Percentiles rank a stretch among this genome's conserved stretches.
Conservation (phyloP, 495 filamentous ascomycete genomes). For the Pseudoneurospora amorphoporcata region DNA sequence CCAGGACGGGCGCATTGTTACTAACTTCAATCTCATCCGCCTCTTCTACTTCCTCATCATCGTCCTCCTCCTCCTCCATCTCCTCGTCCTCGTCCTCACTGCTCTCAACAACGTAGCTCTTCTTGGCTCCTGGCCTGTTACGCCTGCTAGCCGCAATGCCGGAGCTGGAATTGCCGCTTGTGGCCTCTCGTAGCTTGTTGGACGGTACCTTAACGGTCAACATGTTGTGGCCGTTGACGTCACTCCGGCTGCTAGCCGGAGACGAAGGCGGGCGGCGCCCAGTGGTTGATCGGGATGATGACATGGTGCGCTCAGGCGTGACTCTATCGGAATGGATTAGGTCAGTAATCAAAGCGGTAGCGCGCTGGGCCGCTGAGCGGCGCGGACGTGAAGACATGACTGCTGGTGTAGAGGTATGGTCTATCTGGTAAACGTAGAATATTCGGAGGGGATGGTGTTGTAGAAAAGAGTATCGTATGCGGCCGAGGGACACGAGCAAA, state of each 20-base stretch:
- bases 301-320: constrained; percentile 33
- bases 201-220: constrained; percentile 79
- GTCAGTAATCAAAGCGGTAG: constrained; percentile 40
- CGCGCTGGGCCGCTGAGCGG: constrained; percentile 39
- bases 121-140: constrained; percentile 49
- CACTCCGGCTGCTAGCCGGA: constrained; percentile 30
- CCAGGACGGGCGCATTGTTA: constrained; percentile 24
- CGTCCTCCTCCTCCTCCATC: constrained; percentile 32
- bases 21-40: constrained; percentile 31
- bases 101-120: constrained; percentile 57
- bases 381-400: constrained; percentile 35
- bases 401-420: background rate
- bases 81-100: constrained; percentile 43
- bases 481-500: background rate
- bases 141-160: constrained; percentile 53
- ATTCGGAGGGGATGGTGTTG: background rate
- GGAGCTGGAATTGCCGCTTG: constrained; percentile 44
- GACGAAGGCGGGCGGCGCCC: constrained; percentile 42
- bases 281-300: constrained; percentile 23
- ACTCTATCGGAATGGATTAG: constrained; percentile 38
- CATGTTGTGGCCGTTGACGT: constrained; percentile 49
- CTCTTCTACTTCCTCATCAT: constrained; percentile 25
- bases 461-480: background rate
- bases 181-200: constrained; percentile 72
- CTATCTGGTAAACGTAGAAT: background rate